Evolutionary conservation across 2,329 filamentous ascomycete genomes (phyloP), one percentile per base, ranked within the genome.

Genomic region (Aspergillus fructus): DNA sequence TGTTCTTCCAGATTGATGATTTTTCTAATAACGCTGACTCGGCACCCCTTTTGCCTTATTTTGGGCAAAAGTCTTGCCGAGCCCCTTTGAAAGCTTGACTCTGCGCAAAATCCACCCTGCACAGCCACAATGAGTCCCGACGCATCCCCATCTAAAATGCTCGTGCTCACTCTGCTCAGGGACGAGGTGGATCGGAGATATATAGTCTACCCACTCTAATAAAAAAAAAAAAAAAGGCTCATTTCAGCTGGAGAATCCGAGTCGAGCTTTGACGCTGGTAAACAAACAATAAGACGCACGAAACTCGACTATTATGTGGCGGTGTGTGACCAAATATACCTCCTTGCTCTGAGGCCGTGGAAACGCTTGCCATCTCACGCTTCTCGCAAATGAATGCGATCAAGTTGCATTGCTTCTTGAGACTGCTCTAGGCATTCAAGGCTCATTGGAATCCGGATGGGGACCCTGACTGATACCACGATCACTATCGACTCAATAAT

Each of bases 71-170:
- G 27, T 9, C 27, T 30, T 30, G 27, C 37, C n/a, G 15, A 7
- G 4, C n/a, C 6, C 23, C 15, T 6, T 24, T 8, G 27, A 30
- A 30, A 30, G 27, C 27, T 30, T 30, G 27, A 30, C 3, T 30
- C 9, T 4, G 27, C 27, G 5, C 27, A 30, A 30, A 30, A 30
- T 17, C 49, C 12, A 43, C 37, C 39, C 11, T 41, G 39, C 49
- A 43, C 49, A 51, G 49, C 49, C 49, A 51, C 49, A 50, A 50
- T n/a, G 48, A 23, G 34, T 27, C 24, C 24, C 24, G 24, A 24
- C 24, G 7, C 24, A 24, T 24, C 24, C 24, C 24, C 5, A 7
- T 24, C 24, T 24, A 6, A 24, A 24, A 6, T 24, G 24, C 24
- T 24, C 24, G 5, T 48, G n/a, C 15, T 34, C 19, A 34, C 8